Evolutionary conservation across 78 protist genomes (phyloP).

Genomic region (Andalucia godoyi): DNA sequence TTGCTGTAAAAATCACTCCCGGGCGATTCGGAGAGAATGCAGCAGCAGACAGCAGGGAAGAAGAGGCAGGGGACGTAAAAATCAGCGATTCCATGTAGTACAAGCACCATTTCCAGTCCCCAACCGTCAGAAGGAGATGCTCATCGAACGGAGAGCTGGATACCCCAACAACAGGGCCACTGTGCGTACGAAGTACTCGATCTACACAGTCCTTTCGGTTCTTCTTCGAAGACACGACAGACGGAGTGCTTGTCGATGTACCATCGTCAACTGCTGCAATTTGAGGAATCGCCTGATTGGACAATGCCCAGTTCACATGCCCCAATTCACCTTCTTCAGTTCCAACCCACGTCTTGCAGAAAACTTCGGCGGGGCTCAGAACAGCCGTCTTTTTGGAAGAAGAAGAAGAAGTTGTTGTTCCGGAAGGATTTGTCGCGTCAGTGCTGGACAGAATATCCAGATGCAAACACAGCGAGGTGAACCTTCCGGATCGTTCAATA

Average conservation of each 20-base stretch:
- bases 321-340: constrained; percentile 17
- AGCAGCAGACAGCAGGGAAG: neutral
- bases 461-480: too few species aligned
- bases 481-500: too few species aligned
- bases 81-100: neutral
- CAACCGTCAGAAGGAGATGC: neutral
- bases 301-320: neutral
- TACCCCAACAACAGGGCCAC: neutral
- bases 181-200: constrained; percentile 4
- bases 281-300: neutral
- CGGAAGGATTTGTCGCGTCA: too few species aligned
- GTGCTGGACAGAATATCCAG: too few species aligned
- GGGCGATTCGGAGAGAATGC: constrained; percentile 15
- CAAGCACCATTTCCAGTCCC: constrained; percentile 2
- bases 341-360: neutral
- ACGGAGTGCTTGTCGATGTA: too few species aligned
- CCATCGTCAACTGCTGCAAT: too few species aligned
- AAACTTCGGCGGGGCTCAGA: too few species aligned
- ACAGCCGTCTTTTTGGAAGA: too few species aligned
- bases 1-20: neutral
- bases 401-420: too few species aligned
- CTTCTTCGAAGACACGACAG: too few species aligned
- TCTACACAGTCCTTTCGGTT: too few species aligned
- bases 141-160: neutral
- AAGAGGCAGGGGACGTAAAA: neutral